Evolutionary conservation across 1,139 yeast species (phyloP), one percentile per base, ranked within the genome.

Genomic region (Geotrichum carabidarum): DNA sequence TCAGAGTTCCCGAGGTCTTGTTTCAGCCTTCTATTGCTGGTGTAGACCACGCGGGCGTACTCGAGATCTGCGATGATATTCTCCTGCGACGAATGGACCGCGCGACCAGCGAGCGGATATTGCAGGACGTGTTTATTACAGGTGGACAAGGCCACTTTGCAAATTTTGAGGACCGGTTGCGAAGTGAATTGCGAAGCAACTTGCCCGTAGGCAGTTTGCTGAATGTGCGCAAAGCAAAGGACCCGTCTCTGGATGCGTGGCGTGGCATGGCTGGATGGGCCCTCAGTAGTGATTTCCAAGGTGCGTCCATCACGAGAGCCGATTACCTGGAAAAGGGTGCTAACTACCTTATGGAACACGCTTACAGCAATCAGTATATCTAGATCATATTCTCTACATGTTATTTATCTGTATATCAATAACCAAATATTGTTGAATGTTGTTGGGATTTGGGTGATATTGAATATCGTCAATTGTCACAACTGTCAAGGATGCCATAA

Each of bases 21-120:
- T 91, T 93, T 71, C 95, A 91, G 68, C 99, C 99, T n/a, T 79
- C 84, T 12, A 89, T 93, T 60, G 96, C 95, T 0, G 99, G 99
- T 12, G 74, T 90, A 36, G 99, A 94, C 68, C 98, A 91, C 70
- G 96, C 98, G 0, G 98, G 98, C 22, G 76, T 94, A 11, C 68
- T 80, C 17, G 99, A 94, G 69, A 71, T 90, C 44, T 78, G 84
- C 58, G 85, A 84, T 60, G 88, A 84, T 59, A 76, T 89, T 14
- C 66, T 91, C 5, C 65, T 79, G 49, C 79, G 82, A 53, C 77
- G 91, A 62, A 74, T 84, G 50, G 82, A 79, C 38, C 78, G 81
- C 0, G 77, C 76, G 52, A 73, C 74, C 2, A 74, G 79, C 46
- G 73, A 79, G 49, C 64, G 70, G n/a, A 72, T 84, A 62, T 71